Evolutionary conservation across 768 basidiomycete genomes (phyloP).

Genomic region (Boletus bicolor): DNA sequence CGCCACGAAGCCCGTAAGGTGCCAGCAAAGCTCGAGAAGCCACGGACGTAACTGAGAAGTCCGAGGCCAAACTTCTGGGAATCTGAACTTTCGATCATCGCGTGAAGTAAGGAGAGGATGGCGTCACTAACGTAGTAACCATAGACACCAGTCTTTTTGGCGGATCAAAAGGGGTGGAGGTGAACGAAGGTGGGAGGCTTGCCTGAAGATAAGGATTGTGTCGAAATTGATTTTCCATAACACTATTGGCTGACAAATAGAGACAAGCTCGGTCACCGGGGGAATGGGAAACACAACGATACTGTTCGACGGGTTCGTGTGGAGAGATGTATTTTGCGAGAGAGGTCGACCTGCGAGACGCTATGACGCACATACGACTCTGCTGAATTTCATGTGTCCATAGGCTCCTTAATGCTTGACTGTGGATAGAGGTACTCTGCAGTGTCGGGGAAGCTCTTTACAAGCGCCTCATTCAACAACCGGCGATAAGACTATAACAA

Average conservation of each 20-base stretch:
- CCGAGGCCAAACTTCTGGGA: constrained; percentile 33
- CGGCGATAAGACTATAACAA: constrained; percentile 60
- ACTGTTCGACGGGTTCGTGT: neutral
- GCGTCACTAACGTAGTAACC: constrained; percentile 17
- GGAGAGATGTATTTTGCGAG: neutral
- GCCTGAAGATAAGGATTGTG: constrained; percentile 21
- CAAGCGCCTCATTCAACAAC: constrained; percentile 65
- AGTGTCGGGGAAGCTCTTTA: constrained; percentile 66
- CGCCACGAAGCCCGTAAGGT: constrained; percentile 31
- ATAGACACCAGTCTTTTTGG: constrained; percentile 11
- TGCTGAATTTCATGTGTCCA: constrained; percentile 8
- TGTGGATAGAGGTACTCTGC: constrained; percentile 23
- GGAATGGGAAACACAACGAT: constrained; percentile 1
- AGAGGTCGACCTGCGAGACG: neutral
- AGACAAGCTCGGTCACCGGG: constrained; percentile 1
- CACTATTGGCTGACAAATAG: constrained; percentile 4
- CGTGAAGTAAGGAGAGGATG: constrained; percentile 16
- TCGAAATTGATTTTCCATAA: constrained; percentile 17
- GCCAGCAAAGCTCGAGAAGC: constrained; percentile 26
- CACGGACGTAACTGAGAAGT: constrained; percentile 34
- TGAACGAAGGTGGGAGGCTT: constrained; percentile 9
- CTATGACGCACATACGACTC: neutral
- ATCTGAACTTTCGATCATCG: constrained; percentile 27
- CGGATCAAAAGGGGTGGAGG: constrained; percentile 18
- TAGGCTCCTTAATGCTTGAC: constrained; percentile 5